These are phyloP conservation scores for Austroboletus festivus DNA, from an alignment of 768 basidiomycete species.

Conservation along the genomic window DNA sequence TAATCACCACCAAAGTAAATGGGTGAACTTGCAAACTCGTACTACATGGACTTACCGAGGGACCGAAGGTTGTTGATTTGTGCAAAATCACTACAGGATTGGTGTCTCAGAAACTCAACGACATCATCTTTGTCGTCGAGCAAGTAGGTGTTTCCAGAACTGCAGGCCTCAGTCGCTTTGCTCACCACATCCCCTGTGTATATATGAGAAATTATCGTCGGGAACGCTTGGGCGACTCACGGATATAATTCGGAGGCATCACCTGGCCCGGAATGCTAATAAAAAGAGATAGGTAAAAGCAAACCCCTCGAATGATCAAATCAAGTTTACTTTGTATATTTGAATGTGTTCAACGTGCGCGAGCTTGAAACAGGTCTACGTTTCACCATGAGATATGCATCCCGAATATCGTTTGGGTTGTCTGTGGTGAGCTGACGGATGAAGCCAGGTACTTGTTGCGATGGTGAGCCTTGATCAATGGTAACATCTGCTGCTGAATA, in stretches of 20 bases:
- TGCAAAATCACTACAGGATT: neutral
- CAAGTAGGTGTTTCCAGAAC: conserved; percentile 39
- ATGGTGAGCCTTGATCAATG: neutral
- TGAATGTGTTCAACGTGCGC: too few relatives aligned
- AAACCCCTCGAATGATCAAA: neutral
- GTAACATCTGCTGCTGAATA: neutral
- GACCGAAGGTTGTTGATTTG: neutral
- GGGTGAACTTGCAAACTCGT: neutral
- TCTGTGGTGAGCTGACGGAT: too few relatives aligned
- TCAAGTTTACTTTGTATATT: neutral
- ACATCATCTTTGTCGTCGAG: neutral
- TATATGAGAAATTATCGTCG: neutral
- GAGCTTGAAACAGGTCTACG: too few relatives aligned
- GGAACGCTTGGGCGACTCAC: conserved; percentile 21
- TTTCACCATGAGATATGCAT: too few relatives aligned
- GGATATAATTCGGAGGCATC: conserved; percentile 38
- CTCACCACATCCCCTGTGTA: conserved; percentile 52
- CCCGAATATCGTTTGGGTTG: too few relatives aligned
- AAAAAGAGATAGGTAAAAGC: neutral
- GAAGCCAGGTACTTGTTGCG: too few relatives aligned
- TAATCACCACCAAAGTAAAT: too few relatives aligned
- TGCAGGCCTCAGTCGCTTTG: conserved; percentile 62
- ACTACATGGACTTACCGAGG: neutral
- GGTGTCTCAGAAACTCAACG: neutral
- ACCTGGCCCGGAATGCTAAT: conserved; percentile 16